phyloP scores from a whole-genome alignment of 2,329 filamentous ascomycete species.

The Xylogone sp. region DNA sequence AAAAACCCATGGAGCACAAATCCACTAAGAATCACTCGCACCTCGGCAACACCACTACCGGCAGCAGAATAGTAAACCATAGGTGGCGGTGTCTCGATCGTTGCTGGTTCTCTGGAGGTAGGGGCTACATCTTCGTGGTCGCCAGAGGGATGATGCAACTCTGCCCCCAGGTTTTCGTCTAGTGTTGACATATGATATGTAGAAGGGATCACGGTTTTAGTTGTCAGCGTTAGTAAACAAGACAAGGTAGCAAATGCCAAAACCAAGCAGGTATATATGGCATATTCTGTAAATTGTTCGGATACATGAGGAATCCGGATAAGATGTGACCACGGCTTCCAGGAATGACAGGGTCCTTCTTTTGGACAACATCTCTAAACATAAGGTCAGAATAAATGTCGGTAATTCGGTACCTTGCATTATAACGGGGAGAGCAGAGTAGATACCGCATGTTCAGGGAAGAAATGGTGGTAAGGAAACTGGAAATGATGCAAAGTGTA shows the following conservation, averaged over 20 bases:
- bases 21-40: slow-evolving; percentile 95
- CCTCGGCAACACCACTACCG: slow-evolving; percentile 93
- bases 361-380: slow-evolving; percentile 51
- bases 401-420: background rate
- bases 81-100: slow-evolving; percentile 45
- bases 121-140: slow-evolving; percentile 40
- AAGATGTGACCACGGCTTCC: slow-evolving; percentile 57
- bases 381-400: slow-evolving; percentile 12
- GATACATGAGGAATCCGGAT: slow-evolving; percentile 23
- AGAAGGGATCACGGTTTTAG: slow-evolving; percentile 92
- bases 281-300: slow-evolving; percentile 69
- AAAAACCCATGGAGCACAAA: slow-evolving; percentile 97
- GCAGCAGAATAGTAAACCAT: slow-evolving; percentile 96
- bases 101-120: slow-evolving; percentile 29
- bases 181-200: slow-evolving; percentile 81
- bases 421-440: no score
- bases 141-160: slow-evolving; percentile 34
- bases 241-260: slow-evolving; percentile 66
- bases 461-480: no score
- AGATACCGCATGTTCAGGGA: no score
- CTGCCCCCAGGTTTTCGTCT: slow-evolving; percentile 86
- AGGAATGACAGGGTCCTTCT: slow-evolving; percentile 51
- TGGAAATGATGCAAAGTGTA: no score
- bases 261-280: slow-evolving; percentile 69
- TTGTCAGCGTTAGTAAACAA: slow-evolving; percentile 78